These are phyloP conservation scores for Colletotrichum spaethianum DNA, from an alignment of 2,329 filamentous ascomycete species.

Conservation along the genomic window DNA sequence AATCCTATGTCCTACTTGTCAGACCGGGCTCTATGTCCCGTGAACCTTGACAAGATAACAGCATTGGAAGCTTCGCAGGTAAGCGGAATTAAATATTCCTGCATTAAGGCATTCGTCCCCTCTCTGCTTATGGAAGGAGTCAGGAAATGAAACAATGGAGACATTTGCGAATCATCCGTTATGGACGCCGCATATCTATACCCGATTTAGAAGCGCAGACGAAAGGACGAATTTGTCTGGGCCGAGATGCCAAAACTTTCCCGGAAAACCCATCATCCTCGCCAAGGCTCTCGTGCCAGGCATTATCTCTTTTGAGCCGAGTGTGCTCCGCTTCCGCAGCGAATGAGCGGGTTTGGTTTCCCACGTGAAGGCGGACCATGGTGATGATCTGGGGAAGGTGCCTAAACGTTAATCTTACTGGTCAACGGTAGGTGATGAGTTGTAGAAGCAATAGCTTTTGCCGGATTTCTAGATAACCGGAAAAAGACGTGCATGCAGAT, in stretches of 20 bases:
- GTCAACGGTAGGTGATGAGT: neutral
- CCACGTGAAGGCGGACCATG: conserved; percentile 21
- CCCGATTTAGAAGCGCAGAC: too few species aligned
- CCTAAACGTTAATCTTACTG: neutral
- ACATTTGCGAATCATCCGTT: neutral
- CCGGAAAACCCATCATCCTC: neutral
- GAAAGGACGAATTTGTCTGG: neutral
- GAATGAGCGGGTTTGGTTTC: neutral
- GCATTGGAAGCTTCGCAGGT: neutral
- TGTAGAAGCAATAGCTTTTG: neutral
- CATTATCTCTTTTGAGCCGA: neutral
- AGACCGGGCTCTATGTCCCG: neutral
- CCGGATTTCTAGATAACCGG: too few species aligned
- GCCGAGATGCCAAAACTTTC: neutral
- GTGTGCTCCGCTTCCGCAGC: neutral
- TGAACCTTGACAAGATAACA: neutral
- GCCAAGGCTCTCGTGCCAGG: too few species aligned
- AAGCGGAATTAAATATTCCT: neutral
- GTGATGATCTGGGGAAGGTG: conserved; percentile 9
- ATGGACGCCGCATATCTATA: neutral
- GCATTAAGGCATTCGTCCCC: neutral
- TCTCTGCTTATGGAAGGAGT: neutral
- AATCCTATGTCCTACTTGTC: neutral
- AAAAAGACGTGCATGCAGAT: neutral
- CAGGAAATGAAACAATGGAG: neutral